A percentile compares a stretch with the other conserved stretches of the same genome.
Evolutionary conservation across 176 grass and related monocot genomes (phyloP).

Genomic region (Ensete glaucum): DNA sequence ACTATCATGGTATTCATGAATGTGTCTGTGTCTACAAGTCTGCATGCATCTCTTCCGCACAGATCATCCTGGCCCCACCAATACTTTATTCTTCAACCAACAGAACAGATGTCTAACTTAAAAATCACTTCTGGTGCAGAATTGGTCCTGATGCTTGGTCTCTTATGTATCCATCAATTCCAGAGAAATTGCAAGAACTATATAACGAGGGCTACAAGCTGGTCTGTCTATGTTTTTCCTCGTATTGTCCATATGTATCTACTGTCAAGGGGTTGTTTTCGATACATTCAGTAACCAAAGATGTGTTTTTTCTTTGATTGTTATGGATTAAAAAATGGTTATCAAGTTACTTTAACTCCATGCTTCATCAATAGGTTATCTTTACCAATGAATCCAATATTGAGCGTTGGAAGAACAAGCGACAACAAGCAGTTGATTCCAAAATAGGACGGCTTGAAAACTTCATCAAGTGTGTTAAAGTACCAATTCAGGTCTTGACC

Average conservation of each 20-base stretch:
- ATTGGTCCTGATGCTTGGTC: slow-evolving; percentile 75
- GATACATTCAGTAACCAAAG: background rate
- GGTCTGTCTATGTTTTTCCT: slow-evolving; percentile 36
- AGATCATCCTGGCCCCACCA: background rate
- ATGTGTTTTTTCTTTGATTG: background rate
- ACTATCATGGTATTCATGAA: background rate
- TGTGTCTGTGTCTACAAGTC: background rate
- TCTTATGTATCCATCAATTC: slow-evolving; percentile 61
- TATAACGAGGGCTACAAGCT: slow-evolving; percentile 66
- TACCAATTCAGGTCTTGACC: slow-evolving; percentile 61
- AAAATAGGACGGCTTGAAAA: slow-evolving; percentile 88
- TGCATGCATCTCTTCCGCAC: background rate
- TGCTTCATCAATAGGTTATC: slow-evolving; percentile 47
- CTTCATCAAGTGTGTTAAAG: slow-evolving; percentile 60
- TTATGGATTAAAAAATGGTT: background rate
- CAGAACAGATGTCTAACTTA: background rate
- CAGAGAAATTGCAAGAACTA: slow-evolving; percentile 56
- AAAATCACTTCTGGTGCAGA: slow-evolving; percentile 21
- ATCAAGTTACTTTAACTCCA: background rate
- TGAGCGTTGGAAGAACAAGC: slow-evolving; percentile 83
- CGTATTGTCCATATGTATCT: background rate
- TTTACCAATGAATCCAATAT: slow-evolving; percentile 95
- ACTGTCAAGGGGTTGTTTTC: background rate
- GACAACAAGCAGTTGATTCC: slow-evolving; percentile 78
- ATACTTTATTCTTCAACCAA: background rate